Base-by-base conservation (phyloP, 352 stramenopile genomes). In the Phytophthora sojae region DNA sequence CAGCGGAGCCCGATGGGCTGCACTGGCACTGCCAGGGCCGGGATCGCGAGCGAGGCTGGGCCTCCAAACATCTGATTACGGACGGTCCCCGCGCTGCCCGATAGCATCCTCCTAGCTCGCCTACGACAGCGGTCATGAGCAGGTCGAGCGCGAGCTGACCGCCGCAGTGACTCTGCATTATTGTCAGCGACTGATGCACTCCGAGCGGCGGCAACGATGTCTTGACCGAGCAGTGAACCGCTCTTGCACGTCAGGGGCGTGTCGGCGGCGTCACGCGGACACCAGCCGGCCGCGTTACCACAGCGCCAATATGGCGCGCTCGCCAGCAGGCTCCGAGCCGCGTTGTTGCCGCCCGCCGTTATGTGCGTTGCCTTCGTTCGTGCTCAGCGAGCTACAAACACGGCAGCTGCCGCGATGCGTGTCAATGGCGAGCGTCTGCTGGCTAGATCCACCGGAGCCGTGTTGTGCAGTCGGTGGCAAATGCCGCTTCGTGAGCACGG, bases 1-100 rank as follows among this genome's bases (percentile, higher is more conserved):
- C 32, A 4, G 32, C 32, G 32, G 32, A 15, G 32, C 32, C 32
- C 32, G 32, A 39, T 39, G 32, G 32, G 8, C 32, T 39, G 32
- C 32, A 39, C 32, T 39, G 32, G 7, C 32, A 29, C 25, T 29
- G 25, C 26, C 26, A 30, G 8, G 32, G 8, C 8, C 39, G 39
- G 39, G 39, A 47, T 47, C 39, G 32, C 39, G 39, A 11, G 12
- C 39, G 45, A 49, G 23, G 54, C 54, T 39, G 50, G 50, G 25
- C 29, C 59, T 66, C 59, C 59, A 66, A 66, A 58, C 59, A 66
- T 47, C 15, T 29, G 59, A 66, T 66, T 66, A 66, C 42, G 57
- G 26, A 17, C 5, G 19, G 25, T 12, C 15, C 51, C 25, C 52
- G 7, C 25, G 14, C 42, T n/a, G 42, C 19, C 32, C 29, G 26